Base-by-base conservation (phyloP, 257 asterid species). In the Nicotiana undulata region DNA sequence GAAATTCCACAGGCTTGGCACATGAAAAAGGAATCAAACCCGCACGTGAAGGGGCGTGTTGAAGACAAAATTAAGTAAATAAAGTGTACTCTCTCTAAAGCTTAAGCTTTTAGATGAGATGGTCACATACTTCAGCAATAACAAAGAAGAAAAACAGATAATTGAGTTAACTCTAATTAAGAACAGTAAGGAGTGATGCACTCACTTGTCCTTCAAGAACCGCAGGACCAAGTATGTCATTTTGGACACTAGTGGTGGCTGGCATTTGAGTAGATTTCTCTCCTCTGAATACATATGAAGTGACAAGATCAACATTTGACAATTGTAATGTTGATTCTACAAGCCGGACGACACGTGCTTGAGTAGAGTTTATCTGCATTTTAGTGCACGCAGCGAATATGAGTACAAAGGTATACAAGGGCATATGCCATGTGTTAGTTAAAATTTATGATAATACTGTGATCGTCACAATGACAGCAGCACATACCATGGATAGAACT, bases 201-300 rank as follows among this genome's bases (percentile, higher is more conserved):
- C 97, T 89, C 86, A 96, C 99, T 86, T 89, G 87, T 82, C 91
- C 94, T 90, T 91, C 95, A 82, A 91, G 83, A 85, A 88, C 85
- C 58, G 98, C 92, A 74, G 98, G 98, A 59, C 82, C 91, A 65
- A 92, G 93, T 65, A 93, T 87, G 80, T 90, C 98, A 89, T 85
- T 85, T 79, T 86, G 91, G 75, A 94, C 93, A 85, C 85, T 87
- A 32, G 85, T 84, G 65, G 95, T 88, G 72, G 88, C 91, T 22
- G 97, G 95, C 96, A 88, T 89, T 77, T 90, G 85, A 61, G 89
- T 51, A 81, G 97, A 90, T 84, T 89, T 96, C 81, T 86, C 94
- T 80, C 95, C 96, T 82, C 90, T 89, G 79, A 94, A 90, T 83
- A 94, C 86, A 84, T 83, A 92, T 46, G 93, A 84, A 72, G 90